Percentiles rank a stretch among this genome's conserved stretches.
Conservation (phyloP, 305 asterid genomes). For the Stenogyne calaminthoides region DNA sequence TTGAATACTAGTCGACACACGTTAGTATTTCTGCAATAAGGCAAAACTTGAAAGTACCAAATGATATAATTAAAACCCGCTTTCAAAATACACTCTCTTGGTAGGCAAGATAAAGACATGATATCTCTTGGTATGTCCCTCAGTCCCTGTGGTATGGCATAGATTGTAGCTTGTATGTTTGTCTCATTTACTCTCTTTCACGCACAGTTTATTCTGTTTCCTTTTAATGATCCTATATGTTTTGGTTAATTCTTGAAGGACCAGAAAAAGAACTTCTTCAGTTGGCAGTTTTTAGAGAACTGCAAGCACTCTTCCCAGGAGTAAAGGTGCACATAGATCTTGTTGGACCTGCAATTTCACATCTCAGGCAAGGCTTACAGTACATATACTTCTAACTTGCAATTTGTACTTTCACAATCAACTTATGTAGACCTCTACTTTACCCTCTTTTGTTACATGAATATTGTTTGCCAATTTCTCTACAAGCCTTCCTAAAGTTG, state of each 20-base stretch:
- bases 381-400: slow-evolving; percentile 14
- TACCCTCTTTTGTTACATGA: background rate
- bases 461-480: background rate
- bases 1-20: background rate
- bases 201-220: background rate
- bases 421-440: background rate
- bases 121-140: background rate
- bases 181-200: background rate
- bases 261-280: slow-evolving; percentile 90
- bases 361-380: slow-evolving; percentile 52
- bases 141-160: slow-evolving; percentile 7
- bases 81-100: background rate
- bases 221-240: background rate
- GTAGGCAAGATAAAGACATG: background rate
- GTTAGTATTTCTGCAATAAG: background rate
- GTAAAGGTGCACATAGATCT: slow-evolving; percentile 61
- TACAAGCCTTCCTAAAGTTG: background rate
- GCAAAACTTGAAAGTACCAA: background rate
- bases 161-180: background rate
- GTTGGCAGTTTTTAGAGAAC: slow-evolving; percentile 73
- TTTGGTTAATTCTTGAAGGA: slow-evolving; percentile 47
- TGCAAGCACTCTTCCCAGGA: slow-evolving; percentile 79
- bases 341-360: slow-evolving; percentile 84
- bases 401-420: slow-evolving; percentile 18
- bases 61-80: background rate